Evolutionary conservation across 495 filamentous ascomycete genomes (phyloP).

Genomic region (Aspergillus sparsus): DNA sequence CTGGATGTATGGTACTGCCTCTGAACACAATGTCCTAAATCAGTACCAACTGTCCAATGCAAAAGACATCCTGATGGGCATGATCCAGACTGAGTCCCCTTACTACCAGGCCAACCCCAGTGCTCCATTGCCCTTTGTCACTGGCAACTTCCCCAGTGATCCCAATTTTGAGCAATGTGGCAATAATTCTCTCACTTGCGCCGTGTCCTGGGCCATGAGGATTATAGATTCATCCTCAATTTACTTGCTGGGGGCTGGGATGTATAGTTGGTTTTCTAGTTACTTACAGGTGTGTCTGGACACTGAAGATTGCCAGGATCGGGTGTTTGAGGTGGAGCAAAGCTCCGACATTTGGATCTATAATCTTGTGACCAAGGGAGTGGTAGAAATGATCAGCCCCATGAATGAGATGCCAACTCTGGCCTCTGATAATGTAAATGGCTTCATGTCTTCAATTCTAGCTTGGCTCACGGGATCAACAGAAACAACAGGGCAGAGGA

Average conservation of each 20-base stretch:
- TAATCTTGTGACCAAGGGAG: conserved; percentile 73
- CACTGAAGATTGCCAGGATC: conserved; percentile 38
- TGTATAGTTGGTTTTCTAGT: conserved; percentile 67
- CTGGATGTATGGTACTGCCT: conserved; percentile 68
- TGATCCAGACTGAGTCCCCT: conserved; percentile 79
- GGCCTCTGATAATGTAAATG: conserved; percentile 26
- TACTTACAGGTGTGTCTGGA: conserved; percentile 41
- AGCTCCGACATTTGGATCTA: conserved; percentile 61
- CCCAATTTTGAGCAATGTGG: conserved; percentile 53
- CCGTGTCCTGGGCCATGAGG: conserved; percentile 63
- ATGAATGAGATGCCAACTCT: conserved; percentile 18
- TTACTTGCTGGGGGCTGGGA: conserved; percentile 54
- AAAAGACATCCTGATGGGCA: conserved; percentile 65
- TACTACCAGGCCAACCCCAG: conserved; percentile 61
- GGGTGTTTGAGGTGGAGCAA: conserved; percentile 29
- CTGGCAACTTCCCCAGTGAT: conserved; percentile 48
- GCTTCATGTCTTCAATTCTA: conserved; percentile 22
- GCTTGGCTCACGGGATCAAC: conserved; percentile 8
- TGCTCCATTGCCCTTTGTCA: conserved; percentile 54
- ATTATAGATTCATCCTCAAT: conserved; percentile 59
- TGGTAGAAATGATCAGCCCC: conserved; percentile 64
- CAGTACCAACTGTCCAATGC: conserved; percentile 74
- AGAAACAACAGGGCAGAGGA: not conserved
- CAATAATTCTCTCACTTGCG: conserved; percentile 45
- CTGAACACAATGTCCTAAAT: conserved; percentile 71